phyloP scores from a whole-genome alignment of 2,329 filamentous ascomycete genomes.

The Penicillium decumbens region DNA sequence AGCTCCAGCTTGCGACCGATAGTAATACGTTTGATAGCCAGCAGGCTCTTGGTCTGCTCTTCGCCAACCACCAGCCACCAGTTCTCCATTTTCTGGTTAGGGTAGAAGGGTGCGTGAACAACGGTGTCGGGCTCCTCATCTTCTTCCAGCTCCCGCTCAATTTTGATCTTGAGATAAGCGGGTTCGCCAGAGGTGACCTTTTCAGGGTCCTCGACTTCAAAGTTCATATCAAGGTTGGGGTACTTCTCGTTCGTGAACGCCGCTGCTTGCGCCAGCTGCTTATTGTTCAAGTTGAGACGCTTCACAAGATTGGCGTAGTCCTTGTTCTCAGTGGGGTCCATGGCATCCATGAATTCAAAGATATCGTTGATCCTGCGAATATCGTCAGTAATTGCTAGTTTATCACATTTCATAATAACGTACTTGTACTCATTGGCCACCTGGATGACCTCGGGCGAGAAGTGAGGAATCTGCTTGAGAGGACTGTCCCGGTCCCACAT shows the following conservation, averaged over 20 bases:
- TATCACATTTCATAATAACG: slow-evolving; percentile 31
- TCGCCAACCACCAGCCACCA: slow-evolving; percentile 98
- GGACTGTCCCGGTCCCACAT: slow-evolving; percentile 99
- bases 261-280: slow-evolving; percentile 81
- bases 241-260: slow-evolving; percentile 95
- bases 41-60: slow-evolving; percentile 76
- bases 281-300: slow-evolving; percentile 71
- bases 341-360: slow-evolving; percentile 97
- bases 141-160: slow-evolving; percentile 75
- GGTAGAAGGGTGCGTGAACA: slow-evolving; percentile 95
- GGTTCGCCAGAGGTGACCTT: slow-evolving; percentile 75
- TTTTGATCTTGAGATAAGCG: slow-evolving; percentile 74
- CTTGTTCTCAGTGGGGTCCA: slow-evolving; percentile 90
- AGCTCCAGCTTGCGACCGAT: slow-evolving; percentile 73
- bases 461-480: slow-evolving; percentile 96
- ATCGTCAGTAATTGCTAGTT: slow-evolving; percentile 27
- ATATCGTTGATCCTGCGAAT: slow-evolving; percentile 76
- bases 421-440: slow-evolving; percentile 74
- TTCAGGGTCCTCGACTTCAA: slow-evolving; percentile 76
- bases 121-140: slow-evolving; percentile 71
- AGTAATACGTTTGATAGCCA: slow-evolving; percentile 92
- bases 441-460: slow-evolving; percentile 75
- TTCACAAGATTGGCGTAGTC: slow-evolving; percentile 74
- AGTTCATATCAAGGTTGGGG: slow-evolving; percentile 87
- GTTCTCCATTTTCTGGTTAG: slow-evolving; percentile 86